Conservation (phyloP, 2,329 filamentous ascomycete genomes). For the Exophiala xenobiotica region DNA sequence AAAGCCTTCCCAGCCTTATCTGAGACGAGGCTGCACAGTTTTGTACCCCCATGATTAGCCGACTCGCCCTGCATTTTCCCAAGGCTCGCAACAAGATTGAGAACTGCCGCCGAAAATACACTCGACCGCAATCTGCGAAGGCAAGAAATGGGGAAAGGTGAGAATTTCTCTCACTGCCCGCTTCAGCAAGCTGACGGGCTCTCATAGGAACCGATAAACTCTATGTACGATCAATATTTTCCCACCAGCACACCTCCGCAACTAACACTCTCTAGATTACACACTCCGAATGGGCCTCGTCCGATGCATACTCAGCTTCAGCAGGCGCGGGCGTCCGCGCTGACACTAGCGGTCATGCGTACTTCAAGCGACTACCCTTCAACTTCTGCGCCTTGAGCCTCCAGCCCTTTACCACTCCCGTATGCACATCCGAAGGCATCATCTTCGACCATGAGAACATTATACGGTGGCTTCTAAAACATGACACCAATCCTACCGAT, state of each 20-base stretch:
- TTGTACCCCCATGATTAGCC: background rate
- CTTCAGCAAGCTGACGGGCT: constrained; percentile 18
- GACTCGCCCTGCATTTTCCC: background rate
- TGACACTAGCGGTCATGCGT: constrained; percentile 54
- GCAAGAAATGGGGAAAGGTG: constrained; percentile 42
- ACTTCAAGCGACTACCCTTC: constrained; percentile 88
- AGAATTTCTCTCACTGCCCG: constrained; percentile 27
- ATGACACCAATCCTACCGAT: constrained; percentile 86
- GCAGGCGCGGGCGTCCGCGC: constrained; percentile 66
- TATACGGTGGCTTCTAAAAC: constrained; percentile 87
- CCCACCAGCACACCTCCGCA: background rate
- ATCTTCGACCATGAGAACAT: constrained; percentile 97
- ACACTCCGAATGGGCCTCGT: constrained; percentile 94
- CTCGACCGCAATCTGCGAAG: background rate
- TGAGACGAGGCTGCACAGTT: background rate
- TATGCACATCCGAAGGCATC: constrained; percentile 82
- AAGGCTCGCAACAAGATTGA: background rate
- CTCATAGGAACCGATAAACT: constrained; percentile 50
- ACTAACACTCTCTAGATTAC: constrained; percentile 64
- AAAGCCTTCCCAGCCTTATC: background rate
- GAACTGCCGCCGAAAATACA: background rate
- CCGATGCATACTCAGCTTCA: constrained; percentile 82
- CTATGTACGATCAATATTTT: constrained; percentile 40
- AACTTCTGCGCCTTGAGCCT: constrained; percentile 97
- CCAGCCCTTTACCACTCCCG: constrained; percentile 90